A percentile compares a stretch with the other conserved stretches of the same genome.
Conservation (phyloP, 1,284 basidiomycete genomes). For the Cryptococcus depauperatus region DNA sequence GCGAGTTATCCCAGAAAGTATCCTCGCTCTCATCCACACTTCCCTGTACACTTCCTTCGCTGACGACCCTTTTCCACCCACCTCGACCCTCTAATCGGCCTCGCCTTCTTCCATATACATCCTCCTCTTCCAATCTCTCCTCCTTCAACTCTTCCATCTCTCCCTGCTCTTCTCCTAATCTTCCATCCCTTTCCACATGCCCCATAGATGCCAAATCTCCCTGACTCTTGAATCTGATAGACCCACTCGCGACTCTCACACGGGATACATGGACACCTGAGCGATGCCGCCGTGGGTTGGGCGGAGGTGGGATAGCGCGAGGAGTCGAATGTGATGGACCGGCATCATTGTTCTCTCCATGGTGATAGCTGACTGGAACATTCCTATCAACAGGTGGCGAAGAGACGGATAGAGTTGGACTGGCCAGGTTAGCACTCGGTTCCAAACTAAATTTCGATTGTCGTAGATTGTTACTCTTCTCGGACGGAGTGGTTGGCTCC, state of each 20-base stretch:
- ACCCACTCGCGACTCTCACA: constrained; percentile 28
- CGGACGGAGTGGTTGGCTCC: no score
- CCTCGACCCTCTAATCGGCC: constrained; percentile 5
- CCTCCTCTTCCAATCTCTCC: background rate
- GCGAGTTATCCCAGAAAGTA: constrained; percentile 39
- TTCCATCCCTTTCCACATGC: constrained; percentile 5
- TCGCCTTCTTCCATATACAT: constrained; percentile 3
- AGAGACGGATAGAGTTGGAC: background rate
- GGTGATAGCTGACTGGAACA: no score
- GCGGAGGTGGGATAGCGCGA: constrained; percentile 32
- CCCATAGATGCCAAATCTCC: constrained; percentile 25
- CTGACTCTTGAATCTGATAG: constrained; percentile 26
- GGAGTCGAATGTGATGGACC: constrained; percentile 4
- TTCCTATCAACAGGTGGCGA: background rate
- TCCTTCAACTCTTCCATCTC: constrained; percentile 2
- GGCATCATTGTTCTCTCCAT: background rate
- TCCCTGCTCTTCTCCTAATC: constrained; percentile 8
- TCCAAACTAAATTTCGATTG: background rate
- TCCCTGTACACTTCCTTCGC: constrained; percentile 18
- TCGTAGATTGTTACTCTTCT: background rate
- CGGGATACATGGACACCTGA: constrained; percentile 32
- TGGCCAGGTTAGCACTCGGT: background rate
- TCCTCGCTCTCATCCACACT: constrained; percentile 20
- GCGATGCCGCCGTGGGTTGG: constrained; percentile 35
- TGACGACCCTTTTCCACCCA: constrained; percentile 21